These are phyloP conservation scores for Penicillium sp. DNA, from an alignment of 2,329 filamentous ascomycete genomes.

Conservation along the genomic window DNA sequence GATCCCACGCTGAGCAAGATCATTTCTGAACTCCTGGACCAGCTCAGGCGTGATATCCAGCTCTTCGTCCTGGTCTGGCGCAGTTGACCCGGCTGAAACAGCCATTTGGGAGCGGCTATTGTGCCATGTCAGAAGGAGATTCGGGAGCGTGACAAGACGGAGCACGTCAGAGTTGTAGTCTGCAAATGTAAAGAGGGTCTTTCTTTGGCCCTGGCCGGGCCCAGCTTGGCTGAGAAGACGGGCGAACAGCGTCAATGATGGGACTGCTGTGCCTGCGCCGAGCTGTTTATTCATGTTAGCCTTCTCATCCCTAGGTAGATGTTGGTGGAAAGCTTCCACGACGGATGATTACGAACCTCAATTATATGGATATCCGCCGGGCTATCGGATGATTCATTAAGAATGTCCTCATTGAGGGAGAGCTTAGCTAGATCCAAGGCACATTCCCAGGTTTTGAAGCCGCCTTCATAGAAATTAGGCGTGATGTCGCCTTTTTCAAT, in stretches of 20 bases:
- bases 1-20: slow-evolving; percentile 45
- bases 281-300: slow-evolving; percentile 40
- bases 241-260: slow-evolving; percentile 54
- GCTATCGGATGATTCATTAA: slow-evolving; percentile 8
- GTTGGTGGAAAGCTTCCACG: not conserved
- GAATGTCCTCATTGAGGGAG: slow-evolving; percentile 19
- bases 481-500: slow-evolving; percentile 57
- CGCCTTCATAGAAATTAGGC: slow-evolving; percentile 63
- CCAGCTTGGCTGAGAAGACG: slow-evolving; percentile 43
- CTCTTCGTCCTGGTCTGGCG: slow-evolving; percentile 24
- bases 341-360: slow-evolving; percentile 30
- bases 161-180: slow-evolving; percentile 63
- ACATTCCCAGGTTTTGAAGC: slow-evolving; percentile 69
- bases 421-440: slow-evolving; percentile 56
- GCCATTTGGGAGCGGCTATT: slow-evolving; percentile 15
- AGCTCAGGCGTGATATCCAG: slow-evolving; percentile 53
- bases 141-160: slow-evolving; percentile 59
- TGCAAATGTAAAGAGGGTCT: slow-evolving; percentile 54
- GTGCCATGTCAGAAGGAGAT: slow-evolving; percentile 57
- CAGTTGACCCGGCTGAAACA: not conserved
- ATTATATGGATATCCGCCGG: slow-evolving; percentile 40
- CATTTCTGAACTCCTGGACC: slow-evolving; percentile 44
- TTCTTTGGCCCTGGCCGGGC: slow-evolving; percentile 11
- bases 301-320: not conserved
- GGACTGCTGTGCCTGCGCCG: slow-evolving; percentile 63